Conservation (phyloP, 2,329 filamentous ascomycete genomes). For the Diaporthe eres region DNA sequence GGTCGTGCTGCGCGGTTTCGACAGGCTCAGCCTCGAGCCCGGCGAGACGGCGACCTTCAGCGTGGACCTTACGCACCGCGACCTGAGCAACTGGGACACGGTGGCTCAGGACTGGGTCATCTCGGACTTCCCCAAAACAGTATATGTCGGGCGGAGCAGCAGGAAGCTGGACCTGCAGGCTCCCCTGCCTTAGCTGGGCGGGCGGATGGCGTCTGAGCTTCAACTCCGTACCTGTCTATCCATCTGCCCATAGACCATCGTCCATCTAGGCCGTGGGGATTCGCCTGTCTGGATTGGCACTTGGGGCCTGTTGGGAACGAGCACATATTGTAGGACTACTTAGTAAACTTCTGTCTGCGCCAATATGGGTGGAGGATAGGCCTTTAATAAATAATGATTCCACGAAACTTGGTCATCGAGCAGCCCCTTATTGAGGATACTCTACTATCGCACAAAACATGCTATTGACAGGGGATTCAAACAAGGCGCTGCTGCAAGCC, state of each 20-base stretch:
- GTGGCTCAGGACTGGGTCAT: slow-evolving; percentile 86
- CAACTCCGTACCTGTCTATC: too few relatives aligned
- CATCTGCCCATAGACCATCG: too few relatives aligned
- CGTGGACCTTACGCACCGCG: slow-evolving; percentile 80
- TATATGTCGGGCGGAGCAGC: slow-evolving; percentile 69
- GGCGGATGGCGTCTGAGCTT: neutral
- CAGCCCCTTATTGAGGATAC: too few relatives aligned
- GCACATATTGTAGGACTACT: neutral
- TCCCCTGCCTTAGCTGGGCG: slow-evolving; percentile 44
- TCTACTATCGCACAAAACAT: neutral
- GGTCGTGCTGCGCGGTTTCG: slow-evolving; percentile 82
- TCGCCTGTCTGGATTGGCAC: neutral
- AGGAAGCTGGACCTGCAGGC: slow-evolving; percentile 64
- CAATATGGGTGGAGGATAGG: neutral
- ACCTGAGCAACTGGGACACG: slow-evolving; percentile 90
- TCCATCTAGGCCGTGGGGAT: too few relatives aligned
- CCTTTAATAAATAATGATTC: slow-evolving; percentile 22
- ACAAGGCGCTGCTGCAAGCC: neutral
- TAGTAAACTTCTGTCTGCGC: neutral
- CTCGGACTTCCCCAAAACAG: slow-evolving; percentile 64
- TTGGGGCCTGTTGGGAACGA: neutral
- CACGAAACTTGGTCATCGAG: neutral
- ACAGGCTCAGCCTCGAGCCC: slow-evolving; percentile 79
- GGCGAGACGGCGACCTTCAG: slow-evolving; percentile 78
- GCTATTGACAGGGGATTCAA: neutral